Evolutionary conservation across 495 filamentous ascomycete genomes (phyloP), one percentile per base, ranked within the genome.

Genomic region (Neurospora sp.): DNA sequence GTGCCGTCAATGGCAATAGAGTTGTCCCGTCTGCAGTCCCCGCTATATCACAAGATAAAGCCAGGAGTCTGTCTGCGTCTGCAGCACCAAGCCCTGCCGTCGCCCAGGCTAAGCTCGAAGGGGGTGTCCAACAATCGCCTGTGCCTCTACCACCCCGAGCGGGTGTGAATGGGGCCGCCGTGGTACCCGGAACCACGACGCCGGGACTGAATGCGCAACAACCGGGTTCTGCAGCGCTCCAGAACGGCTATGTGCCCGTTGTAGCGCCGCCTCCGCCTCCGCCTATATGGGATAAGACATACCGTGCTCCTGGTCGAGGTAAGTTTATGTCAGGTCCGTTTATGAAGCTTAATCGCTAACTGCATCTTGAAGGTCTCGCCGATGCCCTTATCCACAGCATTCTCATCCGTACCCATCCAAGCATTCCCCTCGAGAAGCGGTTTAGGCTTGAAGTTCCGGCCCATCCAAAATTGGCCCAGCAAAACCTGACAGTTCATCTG

Each of bases 381-480:
- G 88, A 91, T 77, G 89, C 92, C 18, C 82, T 94, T 48, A 88
- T 94, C 72, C 85, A 86, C 38, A 92, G 88, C 70, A 79, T 94
- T 48, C 84, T 87, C 35, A 79, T 97, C n/a, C 79, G 83, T 44
- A 90, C 91, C 4, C 91, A 93, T 79, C 88, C 90, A 4, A 85
- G 84, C 2, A 83, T 93, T 39, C 88, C 85, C 31, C 78, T 89
- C 18, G 82, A 86, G 37, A 81, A 81, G 5, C 82, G 81, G 59
- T 88, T 91, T 79, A 81, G 83, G 37, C 78, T 91, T 39, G 83
- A 89, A 54, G 81, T 95, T 59, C 85, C 87, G 0, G 88, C 93
- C 4, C 88, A 90, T 69, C 76, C 87, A 1, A 89, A 83, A 39
- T 77, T 89, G 71, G 83, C 87, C 18, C 90, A 93, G 72, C 91